Evolutionary conservation across 768 basidiomycete species (phyloP), one percentile per base, ranked within the genome.

Genomic region (Floccularia luteovirens): DNA sequence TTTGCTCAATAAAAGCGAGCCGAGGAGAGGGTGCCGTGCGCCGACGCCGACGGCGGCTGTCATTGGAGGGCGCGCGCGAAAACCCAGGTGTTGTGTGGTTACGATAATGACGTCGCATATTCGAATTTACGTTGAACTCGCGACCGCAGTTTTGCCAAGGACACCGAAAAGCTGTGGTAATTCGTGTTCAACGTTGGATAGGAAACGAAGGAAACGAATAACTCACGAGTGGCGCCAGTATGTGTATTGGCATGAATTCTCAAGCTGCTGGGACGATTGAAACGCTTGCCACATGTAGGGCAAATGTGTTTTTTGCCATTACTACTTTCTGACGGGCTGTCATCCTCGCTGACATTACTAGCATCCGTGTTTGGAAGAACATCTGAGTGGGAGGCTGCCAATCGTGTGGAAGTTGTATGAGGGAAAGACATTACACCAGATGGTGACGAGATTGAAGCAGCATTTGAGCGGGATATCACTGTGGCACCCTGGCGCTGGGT

Each of bases 81-180:
- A 53, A 48, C 2, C 62, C 59, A 17, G 64, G 59, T 2, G 60
- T 42, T 1, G 60, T 61, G 38, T 88, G 84, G 55, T 83, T 87
- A 32, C 83, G 68, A 54, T 77, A 80, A 50, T 89, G 86, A 4
- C 86, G 67, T 22, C 86, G 72, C 86, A 88, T 89, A 56, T 89
- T 90, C 0, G 82, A 85, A 54, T 86, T 85, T 34, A 87, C 87
- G 47, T 86, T 88, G 61, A 89, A 89, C 43, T 81, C 75, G 24
- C 82, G 72, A 27, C 79, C 80, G 54, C 85, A 88, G 31, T 77
- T 72, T 4, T 79, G 81, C 67, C 67, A 82, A 3, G 82, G 81
- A 49, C 86, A 89, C 30, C 73, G 67, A 61, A 82, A 86, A 14
- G 84, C 87, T 83, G 54, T 31, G 45, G 27, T 46, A 45, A 28